Base-by-base conservation (phyloP, 1,139 yeast genomes). In the Saccharomyces pastorianus region DNA sequence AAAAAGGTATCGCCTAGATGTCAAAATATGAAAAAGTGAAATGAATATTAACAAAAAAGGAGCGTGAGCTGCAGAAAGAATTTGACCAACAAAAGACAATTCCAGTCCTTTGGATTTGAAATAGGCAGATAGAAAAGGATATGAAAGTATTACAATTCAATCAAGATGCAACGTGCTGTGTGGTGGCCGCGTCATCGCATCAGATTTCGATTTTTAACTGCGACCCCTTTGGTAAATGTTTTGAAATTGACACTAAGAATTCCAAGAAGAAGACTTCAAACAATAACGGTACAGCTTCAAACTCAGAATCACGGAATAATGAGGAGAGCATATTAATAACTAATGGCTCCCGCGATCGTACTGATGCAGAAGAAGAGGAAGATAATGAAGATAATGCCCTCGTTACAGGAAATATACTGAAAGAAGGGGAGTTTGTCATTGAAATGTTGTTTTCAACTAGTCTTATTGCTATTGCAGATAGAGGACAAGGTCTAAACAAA, bases 361-460 rank as follows among this genome's bases (percentile, higher is more conserved):
- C 46, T 53, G 49, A 48, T 27, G 47, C 47, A 6, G 50, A 52
- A 5, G 48, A 52, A 25, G 44, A 49, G n/a, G 31, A 50, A n/a
- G 41, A 49, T 28, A 51, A 50, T 11, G 50, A 42, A n/a, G 47
- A 51, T 25, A 31, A 52, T 6, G 27, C 56, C 27, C 23, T 38
- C 14, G 26, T 49, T 8, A 13, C 27, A 17, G 28, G 46, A 17
- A 34, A 23, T 17, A 26, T 20, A 20, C 28, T 20, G 28, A 34
- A 47, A 17, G 51, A 56, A 9, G 48, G 47, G n/a, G 57, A 53
- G 34, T 59, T 64, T 53, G 71, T 78, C 1, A 77, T 82, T 27
- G 84, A 84, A 59, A 84, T 85, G 85, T 73, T 86, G 8, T 85
- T 84, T 62, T 81, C 88, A 5, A 84, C 91, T 0, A 83, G 89